Evolutionary conservation across 2,329 filamentous ascomycete genomes (phyloP), one percentile per base, ranked within the genome.

Genomic region (Beauveria brongniartii): DNA sequence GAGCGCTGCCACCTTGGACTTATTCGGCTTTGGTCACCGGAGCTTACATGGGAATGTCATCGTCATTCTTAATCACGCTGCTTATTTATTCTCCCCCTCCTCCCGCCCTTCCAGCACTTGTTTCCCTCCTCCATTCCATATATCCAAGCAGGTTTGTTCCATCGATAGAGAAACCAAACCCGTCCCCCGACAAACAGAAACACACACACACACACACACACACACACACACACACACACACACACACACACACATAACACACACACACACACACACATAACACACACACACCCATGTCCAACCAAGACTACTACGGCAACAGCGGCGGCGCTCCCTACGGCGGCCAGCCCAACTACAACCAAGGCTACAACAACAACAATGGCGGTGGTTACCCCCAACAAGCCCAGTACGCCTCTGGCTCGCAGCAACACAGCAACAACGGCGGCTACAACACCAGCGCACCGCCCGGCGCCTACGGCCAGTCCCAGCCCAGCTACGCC

Each of bases 231-330:
- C 28, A 30, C n/a, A 37, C 28, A 37, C 54, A 34, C 26, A 28
- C 26, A 24, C 18, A 47, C 57, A 65, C 2, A 28, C 8, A 22
- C 16, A 26, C 34, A 44, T n/a, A n/a, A n/a, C 22, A 5, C 12
- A 37, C 28, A 37, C 30, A 37, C 54, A 34, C 26, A 30, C 26
- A 24, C 20, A 47, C 59, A 66, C 34, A 44, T n/a, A n/a, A n/a
- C 22, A 5, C 12, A 37, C 28, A 37, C 30, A 37, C 54, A 34
- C 26, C 2, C 30, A 76, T 77, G 74, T 75, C 74, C 10, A 66
- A 70, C 50, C 67, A 73, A 60, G 73, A 75, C 47, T 75, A 74
- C 64, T 77, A 75, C 69, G 71, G 71, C 63, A 67, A 65, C 59
- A 67, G 67, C 47, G 67, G 67, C 63, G 61, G 66, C 62, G 59